phyloP scores from a whole-genome alignment of 2,329 filamentous ascomycete species.

The Sporothrix inflata region DNA sequence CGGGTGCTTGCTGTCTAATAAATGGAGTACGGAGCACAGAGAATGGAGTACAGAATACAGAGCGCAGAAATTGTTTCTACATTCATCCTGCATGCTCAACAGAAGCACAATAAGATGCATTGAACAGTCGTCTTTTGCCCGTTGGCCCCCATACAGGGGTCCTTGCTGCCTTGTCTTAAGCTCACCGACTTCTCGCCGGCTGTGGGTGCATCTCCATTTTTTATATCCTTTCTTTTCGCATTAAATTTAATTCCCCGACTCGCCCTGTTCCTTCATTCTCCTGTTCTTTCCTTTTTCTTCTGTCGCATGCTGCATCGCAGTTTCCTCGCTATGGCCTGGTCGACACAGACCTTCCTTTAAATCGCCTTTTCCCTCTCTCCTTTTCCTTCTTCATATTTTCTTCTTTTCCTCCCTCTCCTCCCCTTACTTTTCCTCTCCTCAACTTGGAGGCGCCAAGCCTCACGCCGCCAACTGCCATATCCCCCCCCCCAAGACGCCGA shows the following conservation, averaged over 20 bases:
- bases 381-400: background rate
- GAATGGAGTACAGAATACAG: too few relatives aligned
- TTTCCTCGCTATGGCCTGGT: background rate
- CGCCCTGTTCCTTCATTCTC: background rate
- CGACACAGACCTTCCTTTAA: slow-evolving; percentile 7
- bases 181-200: slow-evolving; percentile 41
- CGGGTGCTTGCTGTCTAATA: slow-evolving; percentile 1
- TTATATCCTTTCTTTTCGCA: slow-evolving; percentile 22
- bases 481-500: slow-evolving; percentile 7
- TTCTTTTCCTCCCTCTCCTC: background rate
- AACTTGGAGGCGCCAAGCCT: slow-evolving; percentile 19
- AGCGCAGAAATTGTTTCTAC: background rate
- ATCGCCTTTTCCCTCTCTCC: slow-evolving; percentile 12
- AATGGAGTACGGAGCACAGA: slow-evolving; percentile 12
- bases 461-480: slow-evolving; percentile 13
- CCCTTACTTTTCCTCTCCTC: slow-evolving; percentile 15
- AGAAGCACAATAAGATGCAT: background rate
- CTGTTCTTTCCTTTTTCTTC: slow-evolving; percentile 5
- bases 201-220: slow-evolving; percentile 30
- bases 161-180: slow-evolving; percentile 34
- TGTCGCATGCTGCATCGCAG: slow-evolving; percentile 9
- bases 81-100: background rate
- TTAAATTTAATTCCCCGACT: slow-evolving; percentile 26
- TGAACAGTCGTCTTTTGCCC: background rate
- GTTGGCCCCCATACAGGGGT: slow-evolving; percentile 7